Base-by-base conservation (phyloP, 768 basidiomycete species). In the Naematelia encephala region DNA sequence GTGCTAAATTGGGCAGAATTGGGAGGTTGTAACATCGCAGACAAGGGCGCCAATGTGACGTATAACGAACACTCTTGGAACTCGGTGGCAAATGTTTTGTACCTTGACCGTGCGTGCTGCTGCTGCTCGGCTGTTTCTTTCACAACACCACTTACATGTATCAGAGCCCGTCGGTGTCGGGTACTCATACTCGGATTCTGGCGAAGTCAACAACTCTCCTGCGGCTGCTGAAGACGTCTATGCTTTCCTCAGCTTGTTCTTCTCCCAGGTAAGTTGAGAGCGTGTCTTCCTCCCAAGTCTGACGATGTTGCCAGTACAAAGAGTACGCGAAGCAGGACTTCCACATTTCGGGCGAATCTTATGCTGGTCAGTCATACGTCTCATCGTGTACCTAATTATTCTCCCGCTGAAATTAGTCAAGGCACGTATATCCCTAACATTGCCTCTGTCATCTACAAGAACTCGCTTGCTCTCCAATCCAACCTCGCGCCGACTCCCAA, bases 11-110 rank as follows among this genome's bases (percentile, higher is more conserved):
- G 22, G 4, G 23, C 56, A 63, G 68, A 97, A 72, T 85, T 94
- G 21, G 94, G 94, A 0, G 92, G 94, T 0, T 97, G 94, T 78
- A 79, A 78, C 27, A 81, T 97, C 61, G 78, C 82, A 16, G 78
- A 90, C 44, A 80, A 85, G 0, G 90, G 91, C 29, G 79, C 79
- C 59, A 74, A 74, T 44, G 69, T 71, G 21, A 76, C 73, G 11
- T 60, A 67, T 72, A 97, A 99, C 78, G 82, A 84, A 4, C 74
- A 89, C 81, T 87, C 87, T 65, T 99, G 94, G 94, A 99, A 86
- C 67, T 81, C 80, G 42, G 78, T 86, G 63, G 85, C 88, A 49
- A 90, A 90, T 62, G 67, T 80, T 10, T 55, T 78, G 26, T 77
- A 68, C 69, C 68, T 76, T 23, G 72, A 76, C 57, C 72, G 67